Evolutionary conservation across 345 rosid species (phyloP).

Genomic region (Moricandia arvensis): DNA sequence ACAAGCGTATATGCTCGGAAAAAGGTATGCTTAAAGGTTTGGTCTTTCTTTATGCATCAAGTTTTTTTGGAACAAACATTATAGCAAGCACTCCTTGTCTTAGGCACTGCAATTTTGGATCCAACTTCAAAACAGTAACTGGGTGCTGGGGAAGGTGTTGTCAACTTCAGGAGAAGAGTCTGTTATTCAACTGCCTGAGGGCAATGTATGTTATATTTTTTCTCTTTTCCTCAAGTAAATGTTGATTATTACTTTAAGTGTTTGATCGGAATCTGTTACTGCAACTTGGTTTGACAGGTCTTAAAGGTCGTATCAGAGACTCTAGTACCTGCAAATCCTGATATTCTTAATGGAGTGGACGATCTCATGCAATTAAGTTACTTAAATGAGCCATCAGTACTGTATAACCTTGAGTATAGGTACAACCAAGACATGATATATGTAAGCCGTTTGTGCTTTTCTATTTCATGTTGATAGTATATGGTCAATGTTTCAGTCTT

Average conservation of each 20-base stretch:
- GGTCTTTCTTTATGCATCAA: neutral
- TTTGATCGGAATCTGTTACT: neutral
- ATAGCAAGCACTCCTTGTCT: slow-evolving; percentile 3
- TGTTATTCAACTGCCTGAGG: slow-evolving; percentile 55
- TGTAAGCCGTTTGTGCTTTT: slow-evolving; percentile 51
- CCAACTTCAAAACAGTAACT: slow-evolving; percentile 50
- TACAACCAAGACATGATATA: slow-evolving; percentile 71
- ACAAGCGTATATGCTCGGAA: slow-evolving; percentile 60
- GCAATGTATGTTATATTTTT: slow-evolving; percentile 58
- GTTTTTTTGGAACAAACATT: neutral
- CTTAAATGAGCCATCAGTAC: slow-evolving; percentile 88
- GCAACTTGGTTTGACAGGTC: slow-evolving; percentile 45
- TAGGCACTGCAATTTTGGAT: slow-evolving; percentile 80
- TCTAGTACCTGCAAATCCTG: slow-evolving; percentile 88
- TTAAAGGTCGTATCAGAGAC: slow-evolving; percentile 56
- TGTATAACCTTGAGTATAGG: slow-evolving; percentile 79
- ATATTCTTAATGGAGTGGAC: slow-evolving; percentile 76
- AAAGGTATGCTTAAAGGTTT: slow-evolving; percentile 53
- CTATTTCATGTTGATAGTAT: slow-evolving; percentile 14
- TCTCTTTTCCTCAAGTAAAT: neutral
- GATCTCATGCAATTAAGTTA: slow-evolving; percentile 90
- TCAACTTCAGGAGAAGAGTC: slow-evolving; percentile 70
- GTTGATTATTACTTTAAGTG: slow-evolving; percentile 2
- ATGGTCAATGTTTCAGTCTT: slow-evolving; percentile 6
- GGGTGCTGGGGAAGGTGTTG: slow-evolving; percentile 57